Base-by-base conservation (phyloP, 2,329 filamentous ascomycete species). In the Atkinsonella texensis region DNA sequence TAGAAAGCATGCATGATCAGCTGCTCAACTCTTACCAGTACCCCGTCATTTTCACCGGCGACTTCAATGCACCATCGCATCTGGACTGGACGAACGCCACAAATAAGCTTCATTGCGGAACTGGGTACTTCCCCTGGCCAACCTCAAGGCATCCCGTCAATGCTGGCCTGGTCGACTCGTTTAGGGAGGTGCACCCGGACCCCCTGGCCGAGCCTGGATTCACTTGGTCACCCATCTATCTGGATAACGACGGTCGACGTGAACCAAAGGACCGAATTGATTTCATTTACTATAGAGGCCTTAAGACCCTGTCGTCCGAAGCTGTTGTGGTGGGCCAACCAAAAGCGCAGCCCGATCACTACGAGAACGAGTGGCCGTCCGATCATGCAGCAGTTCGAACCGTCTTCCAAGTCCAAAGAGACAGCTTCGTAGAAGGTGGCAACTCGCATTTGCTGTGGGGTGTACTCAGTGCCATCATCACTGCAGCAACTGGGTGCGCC, bases 11-110 rank as follows among this genome's bases (percentile, higher is more conserved):
- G 63, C 49, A 60, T 38, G 52, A 49, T 6, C 59, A 66, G 4
- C 54, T 72, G 23, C 1, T 55, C 53, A 7, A 54, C 65, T 23
- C 57, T 66, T 0, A 61, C 67, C 23, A 56, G 60, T 0, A 54
- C 63, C 0, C 70, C 3, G 64, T 71, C 0, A 52, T 72, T 32
- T 50, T 73, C 1, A 59, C 65, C 0, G 70, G 70, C 18, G 70
- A 73, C 56, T 69, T 72, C 53, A 72, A 72, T 55, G 68, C 70
- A 1, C 70, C 70, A 0, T 72, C 70, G 17, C 70, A 72, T 45
- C 61, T 71, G 2, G 70, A 73, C 60, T 73, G 64, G 59, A 66
- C 62, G 3, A 63, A 68, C 5, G 61, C 56, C 5, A 56, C 62
- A 1, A 58, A 58, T 31, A 56, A 63, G 4, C 61, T 60, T 53